Percentiles rank a stretch among this genome's conserved stretches.
phyloP scores from a whole-genome alignment of 176 grass and related monocot genomes.

The Musa troglodytarum region DNA sequence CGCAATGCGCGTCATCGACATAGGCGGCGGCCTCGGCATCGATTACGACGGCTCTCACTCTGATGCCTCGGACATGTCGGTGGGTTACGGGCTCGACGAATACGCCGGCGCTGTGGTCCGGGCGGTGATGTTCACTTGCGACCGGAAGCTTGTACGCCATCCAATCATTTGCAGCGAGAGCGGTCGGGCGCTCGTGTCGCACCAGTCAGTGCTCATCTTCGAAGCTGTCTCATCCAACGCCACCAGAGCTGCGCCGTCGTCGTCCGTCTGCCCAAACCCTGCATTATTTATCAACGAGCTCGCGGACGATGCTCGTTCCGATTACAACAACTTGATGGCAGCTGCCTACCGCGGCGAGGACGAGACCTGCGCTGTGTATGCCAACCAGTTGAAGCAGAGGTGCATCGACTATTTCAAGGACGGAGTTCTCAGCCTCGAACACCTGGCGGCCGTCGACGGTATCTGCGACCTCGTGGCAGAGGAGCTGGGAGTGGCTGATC shows the following conservation, averaged over 20 bases:
- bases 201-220: slow-evolving; percentile 88
- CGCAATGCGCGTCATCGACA: slow-evolving; percentile 65
- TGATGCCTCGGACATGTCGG: slow-evolving; percentile 69
- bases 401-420: slow-evolving; percentile 86
- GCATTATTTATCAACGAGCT: slow-evolving; percentile 54
- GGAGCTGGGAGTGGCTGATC: slow-evolving; percentile 47
- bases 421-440: slow-evolving; percentile 54
- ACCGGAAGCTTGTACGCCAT: slow-evolving; percentile 61
- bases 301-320: slow-evolving; percentile 55
- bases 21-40: slow-evolving; percentile 77
- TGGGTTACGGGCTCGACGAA: slow-evolving; percentile 76
- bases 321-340: slow-evolving; percentile 83
- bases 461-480: slow-evolving; percentile 71
- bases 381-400: slow-evolving; percentile 72
- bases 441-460: slow-evolving; percentile 67
- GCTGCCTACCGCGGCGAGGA: slow-evolving; percentile 48
- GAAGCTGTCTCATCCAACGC: slow-evolving; percentile 59
- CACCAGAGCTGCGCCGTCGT: background rate
- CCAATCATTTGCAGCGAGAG: slow-evolving; percentile 91
- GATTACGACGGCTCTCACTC: slow-evolving; percentile 86
- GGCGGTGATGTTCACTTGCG: slow-evolving; percentile 57
- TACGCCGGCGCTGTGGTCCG: slow-evolving; percentile 64
- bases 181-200: slow-evolving; percentile 84
- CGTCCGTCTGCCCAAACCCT: slow-evolving; percentile 1
- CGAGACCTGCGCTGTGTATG: slow-evolving; percentile 59